Evolutionary conservation across 148 eudicot species (phyloP).

Genomic region (Spergularia marina): DNA sequence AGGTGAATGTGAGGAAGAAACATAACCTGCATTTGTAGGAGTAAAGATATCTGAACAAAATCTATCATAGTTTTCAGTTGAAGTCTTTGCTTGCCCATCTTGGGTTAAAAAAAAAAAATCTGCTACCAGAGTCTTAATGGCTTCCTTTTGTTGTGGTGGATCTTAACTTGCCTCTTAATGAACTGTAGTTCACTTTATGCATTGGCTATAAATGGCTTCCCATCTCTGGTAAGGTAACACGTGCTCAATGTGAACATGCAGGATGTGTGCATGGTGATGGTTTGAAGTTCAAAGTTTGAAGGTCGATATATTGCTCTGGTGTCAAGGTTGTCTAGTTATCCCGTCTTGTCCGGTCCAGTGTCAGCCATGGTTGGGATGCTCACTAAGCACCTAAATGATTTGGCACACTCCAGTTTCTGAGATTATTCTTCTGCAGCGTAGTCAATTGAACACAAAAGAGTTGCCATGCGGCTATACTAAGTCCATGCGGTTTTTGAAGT

Average conservation of each 20-base stretch:
- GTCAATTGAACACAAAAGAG: slow-evolving; percentile 22
- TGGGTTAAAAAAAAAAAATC: background rate
- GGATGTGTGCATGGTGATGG: slow-evolving; percentile 16
- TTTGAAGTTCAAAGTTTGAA: slow-evolving; percentile 15
- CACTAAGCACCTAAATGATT: slow-evolving; percentile 27
- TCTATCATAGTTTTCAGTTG: too few species aligned
- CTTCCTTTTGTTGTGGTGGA: background rate
- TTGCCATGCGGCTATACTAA: slow-evolving; percentile 19
- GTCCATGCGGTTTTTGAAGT: slow-evolving; percentile 10
- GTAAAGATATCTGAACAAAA: too few species aligned
- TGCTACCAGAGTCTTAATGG: background rate
- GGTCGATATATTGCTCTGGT: slow-evolving; percentile 12
- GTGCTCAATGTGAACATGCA: slow-evolving; percentile 13
- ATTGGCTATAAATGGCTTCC: background rate
- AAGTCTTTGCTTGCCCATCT: background rate
- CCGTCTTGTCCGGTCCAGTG: slow-evolving; percentile 29
- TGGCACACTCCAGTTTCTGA: slow-evolving; percentile 5
- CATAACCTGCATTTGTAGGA: too few species aligned
- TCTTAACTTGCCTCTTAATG: too few species aligned
- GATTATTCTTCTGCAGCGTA: slow-evolving; percentile 22
- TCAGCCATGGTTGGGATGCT: slow-evolving; percentile 30
- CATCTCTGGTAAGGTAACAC: background rate
- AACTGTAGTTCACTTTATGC: too few species aligned
- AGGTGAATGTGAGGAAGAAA: too few species aligned
- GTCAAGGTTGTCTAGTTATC: slow-evolving; percentile 21